phyloP scores from a whole-genome alignment of 345 rosid genomes.

The Eucalyptus brandiana region DNA sequence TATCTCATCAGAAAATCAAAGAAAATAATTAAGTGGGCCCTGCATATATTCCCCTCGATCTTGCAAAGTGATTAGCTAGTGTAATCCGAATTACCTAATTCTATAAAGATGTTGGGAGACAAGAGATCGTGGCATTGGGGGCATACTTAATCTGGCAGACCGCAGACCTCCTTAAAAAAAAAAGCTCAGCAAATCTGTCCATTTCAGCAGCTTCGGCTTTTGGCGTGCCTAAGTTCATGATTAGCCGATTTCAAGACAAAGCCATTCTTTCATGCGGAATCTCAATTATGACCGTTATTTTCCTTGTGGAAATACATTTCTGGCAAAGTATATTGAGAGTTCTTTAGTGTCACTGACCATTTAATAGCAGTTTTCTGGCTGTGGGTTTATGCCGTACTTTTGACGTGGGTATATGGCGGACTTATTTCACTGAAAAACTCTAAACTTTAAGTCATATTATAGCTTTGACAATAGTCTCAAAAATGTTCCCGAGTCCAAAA shows the following conservation, averaged over 20 bases:
- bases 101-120: conserved; percentile 21
- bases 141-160: not conserved
- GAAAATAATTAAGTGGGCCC: conserved; percentile 5
- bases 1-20: not conserved
- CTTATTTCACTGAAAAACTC: not conserved
- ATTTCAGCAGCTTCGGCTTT: not conserved
- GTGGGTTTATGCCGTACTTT: not conserved
- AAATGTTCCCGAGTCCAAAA: not conserved
- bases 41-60: conserved; percentile 41
- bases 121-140: conserved; percentile 18
- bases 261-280: not conserved
- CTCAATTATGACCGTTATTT: not conserved
- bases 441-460: no score
- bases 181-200: not conserved
- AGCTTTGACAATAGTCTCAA: not conserved
- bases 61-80: not conserved
- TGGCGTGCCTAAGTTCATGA: not conserved
- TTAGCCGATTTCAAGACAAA: not conserved
- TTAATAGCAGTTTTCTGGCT: not conserved
- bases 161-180: not conserved
- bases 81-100: conserved; percentile 11
- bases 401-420: not conserved
- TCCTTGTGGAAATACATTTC: not conserved
- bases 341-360: not conserved
- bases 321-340: not conserved